Percentiles rank a stretch among this genome's conserved stretches.
These are phyloP conservation scores for Hsuehochloa calcarea DNA, from an alignment of 176 grass and related monocot genomes.

Conservation along the genomic window DNA sequence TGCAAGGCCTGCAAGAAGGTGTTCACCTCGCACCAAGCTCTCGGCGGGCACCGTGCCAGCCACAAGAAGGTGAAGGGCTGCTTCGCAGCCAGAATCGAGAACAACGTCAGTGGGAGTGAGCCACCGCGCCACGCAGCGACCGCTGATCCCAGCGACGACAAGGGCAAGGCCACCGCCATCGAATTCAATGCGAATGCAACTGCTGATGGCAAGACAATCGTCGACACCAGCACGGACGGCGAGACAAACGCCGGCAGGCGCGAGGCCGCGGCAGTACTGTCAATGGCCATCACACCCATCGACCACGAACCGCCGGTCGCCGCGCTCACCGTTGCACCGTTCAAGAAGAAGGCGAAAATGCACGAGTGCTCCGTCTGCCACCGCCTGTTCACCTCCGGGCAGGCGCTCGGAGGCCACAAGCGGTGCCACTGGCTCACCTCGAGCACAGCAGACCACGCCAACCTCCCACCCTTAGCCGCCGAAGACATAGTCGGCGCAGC, in stretches of 20 bases:
- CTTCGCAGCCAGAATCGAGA: conserved; percentile 48
- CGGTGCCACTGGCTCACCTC: conserved; percentile 85
- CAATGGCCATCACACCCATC: conserved; percentile 41
- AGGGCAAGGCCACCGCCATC: background rate
- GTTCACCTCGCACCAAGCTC: conserved; percentile 89
- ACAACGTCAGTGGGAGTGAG: background rate
- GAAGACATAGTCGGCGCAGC: conserved; percentile 22
- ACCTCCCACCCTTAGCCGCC: conserved; percentile 29
- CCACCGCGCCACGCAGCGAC: background rate
- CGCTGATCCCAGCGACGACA: background rate
- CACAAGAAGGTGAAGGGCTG: conserved; percentile 93
- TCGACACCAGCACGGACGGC: background rate
- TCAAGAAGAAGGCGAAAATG: conserved; percentile 77
- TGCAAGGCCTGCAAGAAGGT: conserved; percentile 95
- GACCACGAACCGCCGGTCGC: conserved; percentile 2
- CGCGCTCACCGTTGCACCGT: background rate
- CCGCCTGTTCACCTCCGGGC: conserved; percentile 79
- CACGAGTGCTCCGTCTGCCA: conserved; percentile 93
- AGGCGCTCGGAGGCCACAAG: conserved; percentile 93
- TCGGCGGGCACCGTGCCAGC: conserved; percentile 83
- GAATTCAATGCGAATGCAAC: background rate
- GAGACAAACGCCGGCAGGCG: conserved; percentile 6
- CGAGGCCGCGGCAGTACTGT: background rate
- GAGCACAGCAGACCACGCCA: conserved; percentile 34
- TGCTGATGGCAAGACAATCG: background rate